A percentile compares a stretch with the other conserved stretches of the same genome.
These are phyloP conservation scores for Polytolypa hystricis DNA, from an alignment of 2,329 filamentous ascomycete genomes.

Conservation along the genomic window DNA sequence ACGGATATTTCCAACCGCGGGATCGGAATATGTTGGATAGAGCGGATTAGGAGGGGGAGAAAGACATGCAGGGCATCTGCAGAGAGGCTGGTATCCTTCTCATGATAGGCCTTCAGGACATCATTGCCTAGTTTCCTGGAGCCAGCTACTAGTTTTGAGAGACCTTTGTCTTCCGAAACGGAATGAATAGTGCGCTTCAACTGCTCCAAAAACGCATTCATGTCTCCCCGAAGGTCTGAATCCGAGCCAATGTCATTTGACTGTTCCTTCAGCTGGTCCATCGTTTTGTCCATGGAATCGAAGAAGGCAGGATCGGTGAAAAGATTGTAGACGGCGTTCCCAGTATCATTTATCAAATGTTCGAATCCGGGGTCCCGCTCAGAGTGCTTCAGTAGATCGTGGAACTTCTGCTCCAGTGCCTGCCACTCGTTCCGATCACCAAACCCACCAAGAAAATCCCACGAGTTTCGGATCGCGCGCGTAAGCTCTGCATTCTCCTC, in stretches of 20 bases:
- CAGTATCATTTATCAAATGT: conserved; percentile 59
- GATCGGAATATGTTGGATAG: conserved; percentile 78
- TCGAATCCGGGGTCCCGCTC: conserved; percentile 75
- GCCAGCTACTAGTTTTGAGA: conserved; percentile 58
- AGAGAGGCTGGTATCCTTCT: conserved; percentile 60
- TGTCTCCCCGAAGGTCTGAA: conserved; percentile 58
- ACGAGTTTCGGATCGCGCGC: conserved; percentile 65
- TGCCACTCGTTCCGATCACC: conserved; percentile 66
- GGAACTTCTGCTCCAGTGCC: conserved; percentile 56
- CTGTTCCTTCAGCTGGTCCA: conserved; percentile 48
- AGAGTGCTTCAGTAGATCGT: conserved; percentile 61
- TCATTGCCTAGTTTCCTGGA: conserved; percentile 57
- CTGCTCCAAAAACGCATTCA: conserved; percentile 62
- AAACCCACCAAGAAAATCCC: conserved; percentile 68
- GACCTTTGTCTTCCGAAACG: conserved; percentile 58
- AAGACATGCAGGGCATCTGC: conserved; percentile 70
- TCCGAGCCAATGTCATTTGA: conserved; percentile 49
- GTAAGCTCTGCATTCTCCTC: conserved; percentile 65
- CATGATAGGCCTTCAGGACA: conserved; percentile 53
- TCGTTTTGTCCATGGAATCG: conserved; percentile 58
- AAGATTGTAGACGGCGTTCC: conserved; percentile 65
- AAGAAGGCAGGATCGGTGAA: conserved; percentile 80
- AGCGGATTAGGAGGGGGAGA: conserved; percentile 62
- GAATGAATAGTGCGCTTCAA: conserved; percentile 56
- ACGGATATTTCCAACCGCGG: conserved; percentile 79